Evolutionary conservation across 139 green algal genomes (phyloP).

Genomic region (Ettlia oleoabundans): DNA sequence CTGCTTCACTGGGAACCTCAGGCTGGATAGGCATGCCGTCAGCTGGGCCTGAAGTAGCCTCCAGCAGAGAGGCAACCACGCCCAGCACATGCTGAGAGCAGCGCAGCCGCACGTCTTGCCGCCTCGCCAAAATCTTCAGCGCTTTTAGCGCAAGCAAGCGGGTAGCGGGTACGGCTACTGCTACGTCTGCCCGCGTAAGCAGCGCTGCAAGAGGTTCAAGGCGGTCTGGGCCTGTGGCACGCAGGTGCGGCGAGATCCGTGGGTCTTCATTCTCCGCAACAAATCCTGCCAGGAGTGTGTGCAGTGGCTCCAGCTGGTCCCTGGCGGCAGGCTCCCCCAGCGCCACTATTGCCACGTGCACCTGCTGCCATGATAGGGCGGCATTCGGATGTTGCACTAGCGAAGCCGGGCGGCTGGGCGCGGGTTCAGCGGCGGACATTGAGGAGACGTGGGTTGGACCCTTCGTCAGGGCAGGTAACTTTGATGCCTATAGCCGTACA

Average conservation of each 20-base stretch:
- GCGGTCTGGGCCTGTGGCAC: not conserved
- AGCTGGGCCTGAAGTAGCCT: not conserved
- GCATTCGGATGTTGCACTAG: not conserved
- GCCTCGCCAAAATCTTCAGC: constrained; percentile 13
- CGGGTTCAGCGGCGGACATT: too few relatives aligned
- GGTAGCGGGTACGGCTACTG: not conserved
- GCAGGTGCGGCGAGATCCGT: not conserved
- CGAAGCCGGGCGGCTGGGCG: too few relatives aligned
- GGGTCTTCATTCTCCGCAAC: constrained; percentile 10
- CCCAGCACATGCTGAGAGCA: constrained; percentile 9
- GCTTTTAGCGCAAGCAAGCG: constrained; percentile 4
- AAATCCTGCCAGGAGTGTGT: not conserved
- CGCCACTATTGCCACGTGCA: not conserved
- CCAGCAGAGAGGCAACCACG: not conserved
- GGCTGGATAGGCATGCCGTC: not conserved
- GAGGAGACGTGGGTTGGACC: too few relatives aligned
- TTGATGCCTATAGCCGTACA: too few relatives aligned
- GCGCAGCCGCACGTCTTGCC: constrained; percentile 15
- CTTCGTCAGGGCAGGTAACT: too few relatives aligned
- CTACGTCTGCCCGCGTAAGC: constrained; percentile 3
- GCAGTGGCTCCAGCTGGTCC: constrained; percentile 2
- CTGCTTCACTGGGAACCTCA: constrained; percentile 9
- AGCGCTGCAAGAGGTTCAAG: constrained; percentile 11
- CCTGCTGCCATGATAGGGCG: constrained; percentile 4
- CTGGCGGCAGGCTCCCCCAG: not conserved